Conservation (phyloP, 2,329 filamentous ascomycete genomes). For the Phialocephala subalpina region DNA sequence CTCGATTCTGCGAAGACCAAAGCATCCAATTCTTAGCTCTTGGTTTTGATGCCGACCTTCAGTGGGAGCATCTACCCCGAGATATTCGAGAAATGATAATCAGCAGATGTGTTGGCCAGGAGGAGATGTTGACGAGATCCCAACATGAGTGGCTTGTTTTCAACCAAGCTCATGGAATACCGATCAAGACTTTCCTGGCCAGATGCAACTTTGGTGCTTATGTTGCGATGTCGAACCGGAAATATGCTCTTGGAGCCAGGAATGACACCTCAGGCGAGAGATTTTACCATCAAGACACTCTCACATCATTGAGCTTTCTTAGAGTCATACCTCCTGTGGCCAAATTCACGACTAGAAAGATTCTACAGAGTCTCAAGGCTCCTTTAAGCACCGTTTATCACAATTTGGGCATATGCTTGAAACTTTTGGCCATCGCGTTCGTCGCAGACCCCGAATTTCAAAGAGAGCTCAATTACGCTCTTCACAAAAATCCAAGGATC, state of each 20-base stretch:
- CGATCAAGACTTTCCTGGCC: constrained; percentile 32
- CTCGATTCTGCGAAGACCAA: constrained; percentile 41
- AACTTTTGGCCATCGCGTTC: constrained; percentile 57
- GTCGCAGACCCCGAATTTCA: constrained; percentile 62
- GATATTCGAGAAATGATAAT: constrained; percentile 55
- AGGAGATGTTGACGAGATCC: constrained; percentile 31
- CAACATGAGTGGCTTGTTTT: constrained; percentile 34
- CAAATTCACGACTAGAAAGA: constrained; percentile 21
- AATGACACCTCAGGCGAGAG: constrained; percentile 25
- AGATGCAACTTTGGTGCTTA: constrained; percentile 39
- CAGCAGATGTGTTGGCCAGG: constrained; percentile 53
- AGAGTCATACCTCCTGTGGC: constrained; percentile 21
- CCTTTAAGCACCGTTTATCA: constrained; percentile 48
- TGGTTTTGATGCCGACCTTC: constrained; percentile 56
- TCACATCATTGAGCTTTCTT: constrained; percentile 25
- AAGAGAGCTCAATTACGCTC: constrained; percentile 56
- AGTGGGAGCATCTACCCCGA: constrained; percentile 58
- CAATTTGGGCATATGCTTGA: constrained; percentile 50
- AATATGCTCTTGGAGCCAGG: constrained; percentile 28
- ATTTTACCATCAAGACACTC: constrained; percentile 23
- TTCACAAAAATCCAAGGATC: constrained; percentile 45
- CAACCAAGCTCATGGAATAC: constrained; percentile 32
- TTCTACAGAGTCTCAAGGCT: constrained; percentile 26
- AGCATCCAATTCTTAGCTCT: constrained; percentile 55
- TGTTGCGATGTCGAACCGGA: constrained; percentile 33